Evolutionary conservation across 805 yeast genomes (phyloP).

Genomic region (Saccharomyces cerevisiae): DNA sequence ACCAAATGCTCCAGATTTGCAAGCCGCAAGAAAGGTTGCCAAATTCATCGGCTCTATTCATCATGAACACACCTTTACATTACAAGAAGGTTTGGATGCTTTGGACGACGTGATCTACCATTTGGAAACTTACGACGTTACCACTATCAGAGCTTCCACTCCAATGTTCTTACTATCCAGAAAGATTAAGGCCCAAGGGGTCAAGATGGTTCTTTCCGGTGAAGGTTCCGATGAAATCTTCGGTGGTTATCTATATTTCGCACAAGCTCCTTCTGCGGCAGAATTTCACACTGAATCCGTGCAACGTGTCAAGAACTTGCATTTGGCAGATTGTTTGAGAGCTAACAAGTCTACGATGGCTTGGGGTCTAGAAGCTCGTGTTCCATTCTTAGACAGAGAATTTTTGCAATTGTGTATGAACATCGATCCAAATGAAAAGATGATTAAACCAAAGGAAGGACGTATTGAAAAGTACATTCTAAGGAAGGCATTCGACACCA

Average conservation of each 20-base stretch:
- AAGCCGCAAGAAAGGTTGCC: slow-evolving; percentile 95
- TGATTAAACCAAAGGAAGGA: slow-evolving; percentile 64
- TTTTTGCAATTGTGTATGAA: slow-evolving; percentile 89
- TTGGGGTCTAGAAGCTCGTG: slow-evolving; percentile 99
- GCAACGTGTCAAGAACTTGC: slow-evolving; percentile 92
- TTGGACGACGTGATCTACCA: slow-evolving; percentile 89
- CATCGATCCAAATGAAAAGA: slow-evolving; percentile 87
- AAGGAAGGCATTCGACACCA: slow-evolving; percentile 95
- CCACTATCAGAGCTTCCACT: slow-evolving; percentile 97
- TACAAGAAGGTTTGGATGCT: slow-evolving; percentile 95
- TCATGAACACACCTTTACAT: slow-evolving; percentile 95
- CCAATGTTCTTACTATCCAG: slow-evolving; percentile 96
- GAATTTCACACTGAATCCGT: slow-evolving; percentile 97
- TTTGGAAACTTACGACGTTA: slow-evolving; percentile 95
- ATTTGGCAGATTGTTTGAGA: slow-evolving; percentile 92
- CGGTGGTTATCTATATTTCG: slow-evolving; percentile 97
- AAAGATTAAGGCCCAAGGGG: slow-evolving; percentile 98
- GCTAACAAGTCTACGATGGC: slow-evolving; percentile 99
- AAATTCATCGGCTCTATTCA: slow-evolving; percentile 92
- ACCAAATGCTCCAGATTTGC: slow-evolving; percentile 94
- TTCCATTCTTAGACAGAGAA: slow-evolving; percentile 93
- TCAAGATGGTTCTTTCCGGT: slow-evolving; percentile 97
- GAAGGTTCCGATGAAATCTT: slow-evolving; percentile 99
- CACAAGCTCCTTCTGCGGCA: slow-evolving; percentile 84
- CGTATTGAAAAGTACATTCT: slow-evolving; percentile 89